Evolutionary conservation across 768 basidiomycete species (phyloP), one percentile per base, ranked within the genome.

Genomic region (Butyriboletus loyo): DNA sequence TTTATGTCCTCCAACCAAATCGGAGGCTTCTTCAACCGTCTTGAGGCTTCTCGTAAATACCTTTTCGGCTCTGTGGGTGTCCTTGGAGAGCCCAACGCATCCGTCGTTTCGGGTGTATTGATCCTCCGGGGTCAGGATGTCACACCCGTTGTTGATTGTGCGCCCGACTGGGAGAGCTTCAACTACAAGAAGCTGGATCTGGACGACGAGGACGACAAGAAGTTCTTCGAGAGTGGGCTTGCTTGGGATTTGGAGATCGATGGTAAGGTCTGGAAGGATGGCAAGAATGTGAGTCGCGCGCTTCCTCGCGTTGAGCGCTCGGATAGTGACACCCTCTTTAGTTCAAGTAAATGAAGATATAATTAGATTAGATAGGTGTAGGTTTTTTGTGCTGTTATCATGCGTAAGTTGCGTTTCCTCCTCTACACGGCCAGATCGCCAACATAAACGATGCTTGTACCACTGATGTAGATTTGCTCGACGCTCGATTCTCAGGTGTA

Each of bases 1-100:
- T 98, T 92, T 82, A 98, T 92, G 94, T 94, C 92, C 54, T 82
- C 84, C 56, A 98, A 98, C 81, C 90, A 89, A 72, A 84, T 97
- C 65, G 83, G 84, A 53, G 96, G 96, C 17, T 93, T 96, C 85
- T 98, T 95, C 83, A 91, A 95, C 81, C 92, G 97, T 52, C 85
- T 99, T 9, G 97, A 98, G 76, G 97, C 85, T 10, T 93, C 94
- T 22, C 87, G 96, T 73, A 96, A 97, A 73, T 96, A 97, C 79
- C 81, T 95, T 58, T 97, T 98, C 71, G 96, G 87, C 14, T 95
- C 92, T 39, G 71, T 93, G 41, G 93, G 92, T 69, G 97, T 99
- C 21, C 84, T 95, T 53, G 96, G 97, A 66, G 73, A 74, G 63
- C 46, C 77, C 67, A 89, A 89, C 73, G 77, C 90, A 73, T 90